phyloP scores from a whole-genome alignment of 805 yeast genomes.

The Ogataea dorogensis region DNA sequence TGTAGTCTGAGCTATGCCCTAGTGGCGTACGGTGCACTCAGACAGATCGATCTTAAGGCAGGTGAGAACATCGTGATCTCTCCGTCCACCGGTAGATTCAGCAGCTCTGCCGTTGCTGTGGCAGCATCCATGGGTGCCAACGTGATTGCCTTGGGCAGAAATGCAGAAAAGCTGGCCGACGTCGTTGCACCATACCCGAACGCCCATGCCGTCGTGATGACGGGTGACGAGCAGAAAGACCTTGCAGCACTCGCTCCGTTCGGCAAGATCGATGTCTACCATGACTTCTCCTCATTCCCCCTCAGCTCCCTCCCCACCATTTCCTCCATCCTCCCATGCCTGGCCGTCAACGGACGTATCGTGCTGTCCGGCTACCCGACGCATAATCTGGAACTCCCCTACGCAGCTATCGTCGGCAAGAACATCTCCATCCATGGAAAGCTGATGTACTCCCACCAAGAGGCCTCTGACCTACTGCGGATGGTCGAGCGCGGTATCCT shows the following conservation, averaged over 20 bases:
- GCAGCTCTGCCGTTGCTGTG: conserved; percentile 13
- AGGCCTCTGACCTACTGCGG: conserved; percentile 2
- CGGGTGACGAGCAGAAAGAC: conserved; percentile 6
- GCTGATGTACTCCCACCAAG: background rate
- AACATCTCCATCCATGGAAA: background rate
- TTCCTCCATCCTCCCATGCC: background rate
- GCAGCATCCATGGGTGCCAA: conserved; percentile 14
- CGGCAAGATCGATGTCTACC: conserved; percentile 6
- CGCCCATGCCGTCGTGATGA: conserved; percentile 5
- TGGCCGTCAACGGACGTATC: conserved; percentile 3
- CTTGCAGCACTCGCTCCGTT: background rate
- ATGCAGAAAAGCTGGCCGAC: conserved; percentile 1
- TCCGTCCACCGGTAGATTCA: conserved; percentile 11
- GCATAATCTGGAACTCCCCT: background rate
- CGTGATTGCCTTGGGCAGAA: conserved; percentile 10
- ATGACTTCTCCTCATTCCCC: conserved; percentile 5
- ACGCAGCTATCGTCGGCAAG: background rate
- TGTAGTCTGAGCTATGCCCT: background rate
- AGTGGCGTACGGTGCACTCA: conserved; percentile 7
- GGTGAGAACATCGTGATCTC: conserved; percentile 11
- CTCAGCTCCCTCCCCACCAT: background rate
- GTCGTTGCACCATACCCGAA: background rate
- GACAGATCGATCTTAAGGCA: conserved; percentile 2
- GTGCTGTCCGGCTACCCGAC: conserved; percentile 5
- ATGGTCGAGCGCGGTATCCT: conserved; percentile 9